Evolutionary conservation across 2,329 filamentous ascomycete genomes (phyloP).

Genomic region (Cladosporium sp.): DNA sequence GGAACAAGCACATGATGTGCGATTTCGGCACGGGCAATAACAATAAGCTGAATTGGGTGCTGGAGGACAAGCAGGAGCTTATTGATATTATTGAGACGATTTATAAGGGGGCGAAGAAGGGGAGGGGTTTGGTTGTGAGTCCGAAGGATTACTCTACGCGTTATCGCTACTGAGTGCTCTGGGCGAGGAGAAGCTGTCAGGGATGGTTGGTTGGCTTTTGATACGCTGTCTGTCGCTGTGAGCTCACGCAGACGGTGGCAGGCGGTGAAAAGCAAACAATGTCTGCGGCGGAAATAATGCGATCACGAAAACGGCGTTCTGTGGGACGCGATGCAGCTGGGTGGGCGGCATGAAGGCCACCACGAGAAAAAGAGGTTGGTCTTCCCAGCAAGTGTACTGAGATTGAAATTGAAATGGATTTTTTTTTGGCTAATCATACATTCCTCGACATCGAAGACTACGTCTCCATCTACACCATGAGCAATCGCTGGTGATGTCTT

Average conservation of each 20-base stretch:
- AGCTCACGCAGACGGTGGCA: not conserved
- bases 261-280: not conserved
- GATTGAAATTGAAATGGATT: not conserved
- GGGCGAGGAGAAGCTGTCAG: not conserved
- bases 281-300: not conserved
- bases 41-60: constrained; percentile 95
- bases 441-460: not conserved
- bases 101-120: constrained; percentile 98
- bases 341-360: not conserved
- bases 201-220: not conserved
- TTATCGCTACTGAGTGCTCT: constrained; percentile 60
- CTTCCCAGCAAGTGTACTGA: not conserved
- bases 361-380: constrained; percentile 12
- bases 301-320: constrained; percentile 9
- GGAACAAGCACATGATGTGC: constrained; percentile 99
- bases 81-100: constrained; percentile 99
- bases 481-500: not conserved
- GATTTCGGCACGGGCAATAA: constrained; percentile 98
- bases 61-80: constrained; percentile 97
- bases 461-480: not conserved
- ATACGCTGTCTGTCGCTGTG: not conserved
- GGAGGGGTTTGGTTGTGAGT: constrained; percentile 90
- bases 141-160: constrained; percentile 82
- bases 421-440: not conserved
- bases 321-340: not conserved